Base-by-base conservation (phyloP, 345 rosid species). In the Acer yangbiense region DNA sequence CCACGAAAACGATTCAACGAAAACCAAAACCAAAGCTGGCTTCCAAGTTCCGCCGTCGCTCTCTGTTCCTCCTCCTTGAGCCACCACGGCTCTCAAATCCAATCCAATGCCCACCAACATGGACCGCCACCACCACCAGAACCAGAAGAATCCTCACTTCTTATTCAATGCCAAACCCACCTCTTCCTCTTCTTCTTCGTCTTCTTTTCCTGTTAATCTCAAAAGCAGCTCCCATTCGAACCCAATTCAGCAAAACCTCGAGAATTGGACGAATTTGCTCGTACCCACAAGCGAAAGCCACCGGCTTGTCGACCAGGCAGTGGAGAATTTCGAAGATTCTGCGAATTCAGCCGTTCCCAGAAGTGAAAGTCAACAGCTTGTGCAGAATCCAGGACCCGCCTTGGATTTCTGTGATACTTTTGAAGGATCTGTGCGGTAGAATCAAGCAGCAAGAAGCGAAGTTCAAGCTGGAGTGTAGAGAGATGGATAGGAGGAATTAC, bases 351-450 rank as follows among this genome's bases (percentile, higher is more conserved):
- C 27, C 27, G 58, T 29, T 29, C 32, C 32, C 32, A 29, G 32
- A 29, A 29, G 32, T 29, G 32, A 78, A 25, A 48, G 73, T 9
- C 76, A 35, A 35, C 84, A 65, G 71, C 70, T 82, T 63, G 13
- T 46, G 83, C 13, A 80, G 85, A 65, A 83, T 89, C 79, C 90
- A 86, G 74, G 93, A 91, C 84, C 91, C 98, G 29, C 94, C 96
- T 2, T 93, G 97, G 99, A 80, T 90, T 81, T 88, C 94, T 54
- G 81, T 96, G n/a, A 81, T 90, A 44, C 87, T 90, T 78, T 72
- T 88, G 4, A 92, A 89, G 80, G 92, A 90, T 78, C 73, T 88
- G 71, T 88, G 78, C 76, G 89, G 80, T 78, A 80, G 76, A 78
- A 80, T 69, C 82, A 80, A 78, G 85, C 83, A 50, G 58, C 70